Base-by-base conservation (phyloP, 2,329 filamentous ascomycete genomes). In the Cyphellophora europaea region DNA sequence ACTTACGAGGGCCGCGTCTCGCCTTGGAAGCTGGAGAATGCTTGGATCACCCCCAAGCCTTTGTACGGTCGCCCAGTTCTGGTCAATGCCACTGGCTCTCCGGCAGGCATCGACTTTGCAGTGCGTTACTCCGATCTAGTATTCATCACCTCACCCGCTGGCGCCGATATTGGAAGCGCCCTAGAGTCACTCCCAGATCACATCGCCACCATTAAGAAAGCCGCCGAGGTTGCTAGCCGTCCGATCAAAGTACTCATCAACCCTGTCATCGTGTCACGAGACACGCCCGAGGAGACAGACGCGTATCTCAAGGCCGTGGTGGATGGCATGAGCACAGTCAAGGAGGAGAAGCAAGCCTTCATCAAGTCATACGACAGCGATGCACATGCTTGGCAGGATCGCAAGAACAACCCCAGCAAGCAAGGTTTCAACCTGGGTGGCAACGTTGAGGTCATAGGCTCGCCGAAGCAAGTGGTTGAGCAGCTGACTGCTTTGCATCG, bases 121-220 rank as follows among this genome's bases (percentile, higher is more conserved):
- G 37, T 29, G 3, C 19, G 33, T 6, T 47, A 50, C 35, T 48
- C 45, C 0, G 47, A 50, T 25, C 17, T 48, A 1, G 38, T 50
- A n/a, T 50, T 50, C 37, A 48, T 49, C 37, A 50, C 45, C 2
- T 48, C 45, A 8, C 47, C 47, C 2, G 47, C 45, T 14, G 44
- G 45, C 4, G 37, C 42, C 2, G 39, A 45, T 35, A 48, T 48
- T 18, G 44, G 47, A 12, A 47, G 42, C 27, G 47, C 47, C 1
- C 27, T 50, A 15, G 45, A 45, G 30, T 47, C 44, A 14, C 34
- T 48, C n/a, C 45, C 45, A 2, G 47, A 42, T 3, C 47, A 49
- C 33, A 49, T 49, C 12, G 41, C 37, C 5, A 41, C 27, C 5
- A 50, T 43, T 18, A 50, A 43, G 32, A 44, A 32, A 11, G 46